A percentile compares a stretch with the other conserved stretches of the same genome.
Evolutionary conservation across 2,329 filamentous ascomycete species (phyloP).

Genomic region (Elsinoe batatas): DNA sequence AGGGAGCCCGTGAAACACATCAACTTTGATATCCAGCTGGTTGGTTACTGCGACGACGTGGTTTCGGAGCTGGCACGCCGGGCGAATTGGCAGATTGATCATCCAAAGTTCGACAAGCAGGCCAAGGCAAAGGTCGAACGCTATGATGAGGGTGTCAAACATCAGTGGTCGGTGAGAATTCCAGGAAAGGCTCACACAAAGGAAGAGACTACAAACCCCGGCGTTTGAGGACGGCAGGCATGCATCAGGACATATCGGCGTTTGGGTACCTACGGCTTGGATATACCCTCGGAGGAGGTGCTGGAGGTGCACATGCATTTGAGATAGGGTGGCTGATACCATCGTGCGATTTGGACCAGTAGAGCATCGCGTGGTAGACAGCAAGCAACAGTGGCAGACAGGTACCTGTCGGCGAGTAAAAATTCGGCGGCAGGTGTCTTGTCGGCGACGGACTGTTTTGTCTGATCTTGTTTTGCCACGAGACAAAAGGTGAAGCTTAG

Average conservation of each 20-base stretch:
- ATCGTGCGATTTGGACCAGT: background rate
- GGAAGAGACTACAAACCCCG: conserved; percentile 7
- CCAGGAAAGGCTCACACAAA: conserved; percentile 9
- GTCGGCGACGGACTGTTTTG: conserved; percentile 1
- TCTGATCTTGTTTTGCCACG: conserved; percentile 1
- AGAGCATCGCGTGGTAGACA: background rate
- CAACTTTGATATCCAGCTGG: conserved; percentile 89
- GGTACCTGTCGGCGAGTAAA: background rate
- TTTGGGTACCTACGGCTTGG: background rate
- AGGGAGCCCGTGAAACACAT: conserved; percentile 67
- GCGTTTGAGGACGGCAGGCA: conserved; percentile 1
- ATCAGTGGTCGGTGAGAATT: conserved; percentile 7
- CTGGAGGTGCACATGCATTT: background rate
- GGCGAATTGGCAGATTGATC: conserved; percentile 62
- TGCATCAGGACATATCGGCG: background rate
- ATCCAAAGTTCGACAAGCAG: conserved; percentile 9
- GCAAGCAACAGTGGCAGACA: background rate
- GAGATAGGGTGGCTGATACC: background rate
- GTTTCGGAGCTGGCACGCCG: conserved; percentile 76
- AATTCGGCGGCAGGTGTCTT: conserved; percentile 1
- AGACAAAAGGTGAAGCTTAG: background rate
- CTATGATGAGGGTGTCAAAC: background rate
- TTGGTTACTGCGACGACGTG: conserved; percentile 91
- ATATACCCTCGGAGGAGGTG: background rate
- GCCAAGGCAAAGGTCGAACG: conserved; percentile 12